Base-by-base conservation (phyloP, 2,329 filamentous ascomycete species). In the Monilinia polystroma region DNA sequence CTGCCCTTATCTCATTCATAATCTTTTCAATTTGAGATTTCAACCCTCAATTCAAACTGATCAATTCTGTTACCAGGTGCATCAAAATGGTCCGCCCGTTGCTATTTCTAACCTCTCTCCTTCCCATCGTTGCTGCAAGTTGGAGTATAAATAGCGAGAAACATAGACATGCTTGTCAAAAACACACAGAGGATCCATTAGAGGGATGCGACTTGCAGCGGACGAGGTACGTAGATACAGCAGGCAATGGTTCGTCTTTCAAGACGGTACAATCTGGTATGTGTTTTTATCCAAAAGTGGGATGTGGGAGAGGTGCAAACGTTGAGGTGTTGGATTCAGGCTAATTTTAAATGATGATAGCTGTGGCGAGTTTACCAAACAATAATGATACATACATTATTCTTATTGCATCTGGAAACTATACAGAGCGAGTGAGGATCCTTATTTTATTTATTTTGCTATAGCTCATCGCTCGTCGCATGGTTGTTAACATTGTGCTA, bases 381-480 rank as follows among this genome's bases (percentile, higher is more conserved):
- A 72, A 74, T 23, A 72, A 69, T 63, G 73, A 72, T 45, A 70
- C 74, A n/a, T 74, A 83, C 66, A 81, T 81, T 23, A 88, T 90
- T 70, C 80, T 90, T 16, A 82, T 90, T 56, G 81, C 83, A 0
- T 80, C 85, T 0, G 87, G 87, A 0, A 81, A 80, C 68, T 90
- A 90, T 72, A 83, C 79, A 1, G 87, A 89, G 72, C 72, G 74
- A 58, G 73, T 73, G 64, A 23, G 52, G 47, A 20, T 26, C 16
- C 16, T 3, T 26, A 10, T 51, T 18, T 11, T 38, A n/a, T 18
- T 52, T 59, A 16, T 20, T 16, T 54, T 20, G 41, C 11, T 11
- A 38, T 23, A 43, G n/a, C 26, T 29, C n/a, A 12, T 38, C 26
- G n/a, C 26, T 29, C n/a, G 8, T 38, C 26, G 6, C 8, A 51